A percentile compares a stretch with the other conserved stretches of the same genome.
phyloP scores from a whole-genome alignment of 164 flowering plant genomes.

The Euptelea pleiosperma region DNA sequence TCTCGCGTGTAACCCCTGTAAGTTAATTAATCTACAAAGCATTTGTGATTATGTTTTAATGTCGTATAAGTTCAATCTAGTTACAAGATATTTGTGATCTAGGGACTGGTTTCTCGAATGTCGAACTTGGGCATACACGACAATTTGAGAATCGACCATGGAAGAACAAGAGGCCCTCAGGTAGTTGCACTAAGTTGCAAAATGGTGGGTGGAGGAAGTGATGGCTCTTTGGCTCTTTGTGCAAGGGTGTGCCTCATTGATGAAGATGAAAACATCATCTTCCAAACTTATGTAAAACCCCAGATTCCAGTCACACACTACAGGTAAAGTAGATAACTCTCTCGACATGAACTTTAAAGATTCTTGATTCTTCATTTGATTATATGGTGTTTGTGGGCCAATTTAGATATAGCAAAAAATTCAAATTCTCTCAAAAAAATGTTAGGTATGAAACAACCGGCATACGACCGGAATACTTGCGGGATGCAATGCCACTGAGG shows the following conservation, averaged over 20 bases:
- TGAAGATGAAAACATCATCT: constrained; percentile 65
- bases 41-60: too few relatives aligned
- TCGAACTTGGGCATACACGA: constrained; percentile 53
- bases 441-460: constrained; percentile 78
- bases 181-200: constrained; percentile 77
- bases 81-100: too few relatives aligned
- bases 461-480: constrained; percentile 63
- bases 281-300: constrained; percentile 75
- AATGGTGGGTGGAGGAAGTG: constrained; percentile 94
- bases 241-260: constrained; percentile 85
- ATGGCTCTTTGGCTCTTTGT: constrained; percentile 74
- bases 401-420: too few relatives aligned
- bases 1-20: constrained; percentile 37
- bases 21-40: too few relatives aligned
- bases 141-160: constrained; percentile 33
- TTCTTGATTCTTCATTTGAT: too few relatives aligned
- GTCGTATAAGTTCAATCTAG: too few relatives aligned
- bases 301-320: constrained; percentile 68
- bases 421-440: too few relatives aligned
- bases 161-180: constrained; percentile 37
- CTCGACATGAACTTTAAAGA: too few relatives aligned
- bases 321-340: constrained; percentile 38
- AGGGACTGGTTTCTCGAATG: constrained; percentile 40
- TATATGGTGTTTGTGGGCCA: too few relatives aligned
- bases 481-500: constrained; percentile 72